Base-by-base conservation (phyloP, 495 filamentous ascomycete genomes). In the Xylaria intraflava region DNA sequence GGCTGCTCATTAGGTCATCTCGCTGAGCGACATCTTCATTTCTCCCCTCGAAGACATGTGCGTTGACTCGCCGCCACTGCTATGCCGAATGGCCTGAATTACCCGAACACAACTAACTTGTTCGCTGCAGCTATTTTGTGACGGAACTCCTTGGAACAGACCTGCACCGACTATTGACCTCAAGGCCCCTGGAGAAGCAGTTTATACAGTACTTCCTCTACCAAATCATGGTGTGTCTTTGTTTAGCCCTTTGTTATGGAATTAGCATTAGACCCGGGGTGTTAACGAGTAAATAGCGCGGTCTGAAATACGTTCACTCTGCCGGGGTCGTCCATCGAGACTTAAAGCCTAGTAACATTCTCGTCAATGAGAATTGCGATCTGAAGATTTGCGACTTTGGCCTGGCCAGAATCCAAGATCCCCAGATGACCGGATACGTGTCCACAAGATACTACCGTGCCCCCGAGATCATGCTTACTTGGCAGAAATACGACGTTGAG, bases 191-290 rank as follows among this genome's bases (percentile, higher is more conserved):
- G 38, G 93, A 98, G 75, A 97, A 95, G 72, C 94, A 98, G 67
- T 98, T 97, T 74, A 97, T 97, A 58, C 93, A 98, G 76, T 98
- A 97, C 74, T 98, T 98, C 70, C 79, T 98, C 46, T 98, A 98
- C 72, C 93, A 98, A 72, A 97, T 98, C 62, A 81, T 97, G 74
- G 92, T 95, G 71, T 55, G 81, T 55, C 26, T 42, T 48, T 0
- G 2, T 6, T 19, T n/a, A 14, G 7, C 40, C 1, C 30, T 17
- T 27, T 29, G 26, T 10, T 20, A n/a, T 24, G 29, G 33, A 27
- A 53, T 41, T 22, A 7, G 38, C 30, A 46, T 51, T 26, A 19
- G 44, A 67, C 9, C 45, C 38, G 19, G 17, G 17, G 5, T 16
- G 5, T 46, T 42, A 24, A 62, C 58, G 66, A 78, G 57, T 81